These are phyloP conservation scores for Candida tibetensis DNA, from an alignment of 805 yeast genomes.

Conservation along the genomic window DNA sequence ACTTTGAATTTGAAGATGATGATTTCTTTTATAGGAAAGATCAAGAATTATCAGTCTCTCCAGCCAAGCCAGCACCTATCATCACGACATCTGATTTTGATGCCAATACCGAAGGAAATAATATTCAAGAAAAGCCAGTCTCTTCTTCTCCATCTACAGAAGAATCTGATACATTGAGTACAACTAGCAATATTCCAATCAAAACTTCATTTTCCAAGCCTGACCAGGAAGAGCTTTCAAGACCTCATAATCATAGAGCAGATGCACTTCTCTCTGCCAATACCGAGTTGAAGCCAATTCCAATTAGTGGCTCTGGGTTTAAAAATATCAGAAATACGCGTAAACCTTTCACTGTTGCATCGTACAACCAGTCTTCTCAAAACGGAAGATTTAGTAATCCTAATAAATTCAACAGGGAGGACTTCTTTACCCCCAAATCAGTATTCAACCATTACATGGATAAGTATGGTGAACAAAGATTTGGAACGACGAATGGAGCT, in stretches of 20 bases:
- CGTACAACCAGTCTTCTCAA: conserved; percentile 39
- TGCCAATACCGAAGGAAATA: neutral
- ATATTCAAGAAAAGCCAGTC: neutral
- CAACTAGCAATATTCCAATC: conserved; percentile 1
- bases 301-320: conserved; percentile 27
- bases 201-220: conserved; percentile 1
- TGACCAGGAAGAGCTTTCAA: conserved; percentile 8
- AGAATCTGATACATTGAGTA: conserved; percentile 7
- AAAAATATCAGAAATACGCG: conserved; percentile 42
- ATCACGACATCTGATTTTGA: conserved; percentile 8
- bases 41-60: conserved; percentile 11
- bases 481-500: conserved; percentile 10
- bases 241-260: conserved; percentile 41
- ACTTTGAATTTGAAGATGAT: conserved; percentile 23
- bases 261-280: conserved; percentile 41
- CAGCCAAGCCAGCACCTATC: conserved; percentile 12
- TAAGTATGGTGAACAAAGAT: conserved; percentile 48
- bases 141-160: conserved; percentile 7
- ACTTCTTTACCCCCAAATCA: conserved; percentile 76
- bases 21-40: conserved; percentile 12
- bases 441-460: conserved; percentile 70
- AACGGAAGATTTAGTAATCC: conserved; percentile 7
- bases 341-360: conserved; percentile 65
- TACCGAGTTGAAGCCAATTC: conserved; percentile 40
- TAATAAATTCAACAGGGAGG: conserved; percentile 56